Evolutionary conservation across 106 monocot species (phyloP), one percentile per base, ranked within the genome.

Genomic region (Allium sativum): DNA sequence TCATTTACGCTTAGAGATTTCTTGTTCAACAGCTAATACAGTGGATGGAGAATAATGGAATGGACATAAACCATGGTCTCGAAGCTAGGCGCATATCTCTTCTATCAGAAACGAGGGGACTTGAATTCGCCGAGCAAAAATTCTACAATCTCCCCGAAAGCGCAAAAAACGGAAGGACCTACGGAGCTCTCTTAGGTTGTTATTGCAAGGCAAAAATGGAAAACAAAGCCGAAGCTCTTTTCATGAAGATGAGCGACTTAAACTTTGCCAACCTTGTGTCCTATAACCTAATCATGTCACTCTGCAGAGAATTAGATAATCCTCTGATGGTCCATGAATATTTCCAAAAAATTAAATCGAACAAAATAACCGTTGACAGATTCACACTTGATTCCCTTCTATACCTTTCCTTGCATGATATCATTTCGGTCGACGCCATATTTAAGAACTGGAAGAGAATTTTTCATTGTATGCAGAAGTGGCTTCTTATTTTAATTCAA

Each of bases 171-270:
- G 13, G 8, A 50, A 50, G 3, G 15, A 15, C 48, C 48, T 50
- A 50, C 15, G 48, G 48, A 50, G 11, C 48, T 50, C 48, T 50
- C 15, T 50, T 50, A 12, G 15, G 15, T 15, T 12, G 11, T 61
- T 83, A 76, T 40, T 78, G 78, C 54, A 41, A 17, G 3, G 61
- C 61, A 40, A 68, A 72, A 64, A 51, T 72, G 71, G 15, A 22
- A 7, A 63, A 72, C 21, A 66, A 78, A 44, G 75, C 78, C 20
- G 48, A 66, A 15, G 40, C 53, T 40, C 64, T 75, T 12, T 69
- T 55, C 52, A 40, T 72, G 52, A 73, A 56, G 19, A 83, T 83
- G 83, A 78, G 75, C 18, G 66, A 75, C 40, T 64, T 76, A 40
- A 65, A 66, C 9, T 50, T 11, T 42, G 59, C 54, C 20, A 62